phyloP scores from a whole-genome alignment of 2,329 filamentous ascomycete species.

The Ophiostoma fasciatum region DNA sequence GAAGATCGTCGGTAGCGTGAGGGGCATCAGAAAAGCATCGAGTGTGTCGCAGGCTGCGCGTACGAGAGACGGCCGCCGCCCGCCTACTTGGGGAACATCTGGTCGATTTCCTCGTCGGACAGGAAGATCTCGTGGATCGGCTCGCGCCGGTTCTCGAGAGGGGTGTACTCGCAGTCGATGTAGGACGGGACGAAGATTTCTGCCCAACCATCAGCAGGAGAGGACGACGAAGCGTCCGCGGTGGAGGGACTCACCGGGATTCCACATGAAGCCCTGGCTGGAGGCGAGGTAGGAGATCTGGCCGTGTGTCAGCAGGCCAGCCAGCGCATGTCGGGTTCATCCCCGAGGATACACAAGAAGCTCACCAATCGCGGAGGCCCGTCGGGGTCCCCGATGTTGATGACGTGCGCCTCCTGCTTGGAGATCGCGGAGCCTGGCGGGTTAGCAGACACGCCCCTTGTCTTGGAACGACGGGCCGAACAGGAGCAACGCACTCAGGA shows the following conservation, averaged over 20 bases:
- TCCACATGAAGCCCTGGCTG: constrained; percentile 72
- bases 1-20: too few species aligned
- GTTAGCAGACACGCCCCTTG: not conserved
- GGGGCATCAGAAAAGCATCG: too few species aligned
- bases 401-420: constrained; percentile 63
- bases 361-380: constrained; percentile 57
- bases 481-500: constrained; percentile 36
- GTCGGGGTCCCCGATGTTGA: constrained; percentile 63
- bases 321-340: too few species aligned
- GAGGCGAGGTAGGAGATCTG: constrained; percentile 70
- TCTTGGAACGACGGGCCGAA: not conserved
- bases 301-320: constrained; percentile 11
- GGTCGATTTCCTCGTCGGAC: constrained; percentile 60
- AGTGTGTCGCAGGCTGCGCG: too few species aligned
- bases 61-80: too few species aligned
- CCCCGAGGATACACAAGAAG: too few species aligned
- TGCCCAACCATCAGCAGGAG: constrained; percentile 16
- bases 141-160: constrained; percentile 61
- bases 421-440: constrained; percentile 51
- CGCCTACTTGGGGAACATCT: constrained; percentile 46
- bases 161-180: constrained; percentile 57
- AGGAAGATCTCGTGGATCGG: constrained; percentile 65
- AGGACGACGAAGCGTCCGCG: too few species aligned
- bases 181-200: constrained; percentile 75
- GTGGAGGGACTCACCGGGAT: constrained; percentile 41